Evolutionary conservation across 257 asterid genomes (phyloP), one percentile per base, ranked within the genome.

Genomic region (Petunia secreta): DNA sequence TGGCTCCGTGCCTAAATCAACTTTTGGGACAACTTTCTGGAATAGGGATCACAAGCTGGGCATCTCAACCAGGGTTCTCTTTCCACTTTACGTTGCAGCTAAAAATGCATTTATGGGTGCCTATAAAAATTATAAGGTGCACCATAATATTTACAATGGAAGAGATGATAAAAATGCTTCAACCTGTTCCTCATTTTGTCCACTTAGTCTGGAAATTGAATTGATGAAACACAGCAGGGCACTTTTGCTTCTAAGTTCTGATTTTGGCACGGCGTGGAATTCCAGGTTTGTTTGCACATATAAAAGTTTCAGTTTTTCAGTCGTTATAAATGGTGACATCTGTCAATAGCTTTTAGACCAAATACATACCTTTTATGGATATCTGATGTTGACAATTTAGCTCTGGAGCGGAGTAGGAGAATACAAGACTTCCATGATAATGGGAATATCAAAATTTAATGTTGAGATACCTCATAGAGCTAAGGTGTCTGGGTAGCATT

Each of bases 211-310:
- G 75, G 98, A 91, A 84, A 74, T 59, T 78, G 91, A 91, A 83
- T 83, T 91, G 55, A 92, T 95, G 99, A 95, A 87, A 82, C 97
- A 91, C 75, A 95, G 99, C 87, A 91, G 86, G 82, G 90, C 92
- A 43, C 92, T 95, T 86, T 82, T 95, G 85, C 82, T 95, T 73
- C 83, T 95, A 58, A 93, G 98, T 88, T 88, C 88, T 80, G 97
- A 95, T 91, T 92, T 90, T 85, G 99, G 98, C 83, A 88, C 91
- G 36, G 98, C 98, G 34, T 95, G 99, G 99, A 92, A 93, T 85
- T 87, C 90, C 86, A 95, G 99, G 97, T 92, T 69, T 50, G 63
- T 63, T 78, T 50, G 40, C 13, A 14, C 16, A 4, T 6, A 0
- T 39, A 13, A 0, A 8, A 39, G 41, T 3, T 80, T 65, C 57